Conservation (phyloP, 805 yeast species). For the Wickerhamomyces pijperi region DNA sequence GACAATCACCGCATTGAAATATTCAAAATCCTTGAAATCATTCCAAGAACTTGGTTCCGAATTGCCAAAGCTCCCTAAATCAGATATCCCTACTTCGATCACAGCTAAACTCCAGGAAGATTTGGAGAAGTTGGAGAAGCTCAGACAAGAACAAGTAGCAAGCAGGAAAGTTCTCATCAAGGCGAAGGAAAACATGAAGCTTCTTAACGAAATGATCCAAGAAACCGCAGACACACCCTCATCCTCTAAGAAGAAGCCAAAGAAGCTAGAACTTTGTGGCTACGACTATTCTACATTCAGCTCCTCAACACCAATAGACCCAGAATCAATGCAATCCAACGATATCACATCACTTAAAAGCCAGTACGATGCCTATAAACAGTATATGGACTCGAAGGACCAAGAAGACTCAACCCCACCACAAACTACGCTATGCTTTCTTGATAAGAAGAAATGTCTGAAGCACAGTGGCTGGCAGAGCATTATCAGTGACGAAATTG, state of each 20-base stretch:
- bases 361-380: conserved; percentile 3
- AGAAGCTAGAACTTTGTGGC: conserved; percentile 42
- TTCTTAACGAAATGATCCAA: conserved; percentile 15
- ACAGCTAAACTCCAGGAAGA: background rate
- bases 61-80: conserved; percentile 33
- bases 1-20: conserved; percentile 2
- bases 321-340: conserved; percentile 12
- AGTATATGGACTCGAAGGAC: no score
- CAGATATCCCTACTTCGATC: conserved; percentile 4
- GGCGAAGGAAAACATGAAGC: conserved; percentile 16
- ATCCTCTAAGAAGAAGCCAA: conserved; percentile 12
- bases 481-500: conserved; percentile 25
- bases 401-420: conserved; percentile 1
- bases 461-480: conserved; percentile 42
- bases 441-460: conserved; percentile 44
- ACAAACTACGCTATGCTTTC: conserved; percentile 27
- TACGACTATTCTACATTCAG: conserved; percentile 23
- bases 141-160: background rate
- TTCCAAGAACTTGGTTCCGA: conserved; percentile 22
- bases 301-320: conserved; percentile 8
- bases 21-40: conserved; percentile 5
- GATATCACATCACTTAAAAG: conserved; percentile 4
- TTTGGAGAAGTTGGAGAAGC: background rate
- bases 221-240: background rate
- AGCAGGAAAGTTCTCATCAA: conserved; percentile 12